Percentiles rank a stretch among this genome's conserved stretches.
Conservation (phyloP, 2,329 filamentous ascomycete species). For the Cercospora sesami region DNA sequence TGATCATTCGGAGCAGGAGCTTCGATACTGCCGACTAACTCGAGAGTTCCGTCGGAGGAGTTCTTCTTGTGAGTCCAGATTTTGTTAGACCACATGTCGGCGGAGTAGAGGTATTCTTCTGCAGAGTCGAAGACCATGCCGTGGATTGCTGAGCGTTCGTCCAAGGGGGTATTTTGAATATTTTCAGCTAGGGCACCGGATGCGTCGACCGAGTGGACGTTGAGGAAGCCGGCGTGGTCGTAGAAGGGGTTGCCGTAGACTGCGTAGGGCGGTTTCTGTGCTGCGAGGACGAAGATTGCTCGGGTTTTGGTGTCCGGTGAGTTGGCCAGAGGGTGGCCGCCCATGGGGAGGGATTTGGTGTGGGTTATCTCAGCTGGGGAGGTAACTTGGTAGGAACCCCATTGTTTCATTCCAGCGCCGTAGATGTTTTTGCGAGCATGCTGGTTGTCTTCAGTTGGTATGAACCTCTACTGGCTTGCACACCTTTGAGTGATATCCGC, state of each 20-base stretch:
- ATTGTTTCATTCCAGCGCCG: conserved; percentile 90
- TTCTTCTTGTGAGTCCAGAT: conserved; percentile 79
- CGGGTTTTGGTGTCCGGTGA: conserved; percentile 74
- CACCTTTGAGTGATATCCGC: conserved; percentile 33
- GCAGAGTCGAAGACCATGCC: conserved; percentile 77
- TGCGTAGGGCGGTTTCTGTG: conserved; percentile 72
- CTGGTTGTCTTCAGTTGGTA: conserved; percentile 45
- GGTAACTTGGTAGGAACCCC: conserved; percentile 77
- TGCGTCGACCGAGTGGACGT: conserved; percentile 66
- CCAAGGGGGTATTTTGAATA: conserved; percentile 72
- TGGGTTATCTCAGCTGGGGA: conserved; percentile 75
- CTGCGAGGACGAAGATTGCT: conserved; percentile 84
- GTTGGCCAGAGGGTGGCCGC: conserved; percentile 69
- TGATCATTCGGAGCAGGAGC: conserved; percentile 73
- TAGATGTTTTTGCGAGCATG: conserved; percentile 83
- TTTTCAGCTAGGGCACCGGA: conserved; percentile 62
- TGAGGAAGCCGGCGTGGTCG: conserved; percentile 76
- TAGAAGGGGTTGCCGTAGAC: conserved; percentile 93
- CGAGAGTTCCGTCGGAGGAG: conserved; percentile 57
- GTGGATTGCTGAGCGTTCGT: conserved; percentile 70
- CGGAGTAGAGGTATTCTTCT: conserved; percentile 75
- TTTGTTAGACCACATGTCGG: conserved; percentile 74
- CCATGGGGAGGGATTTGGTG: conserved; percentile 71
- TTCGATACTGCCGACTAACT: conserved; percentile 69
- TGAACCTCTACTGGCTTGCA: neutral